phyloP scores from a whole-genome alignment of 106 monocot species.

The Allium fistulosum region DNA sequence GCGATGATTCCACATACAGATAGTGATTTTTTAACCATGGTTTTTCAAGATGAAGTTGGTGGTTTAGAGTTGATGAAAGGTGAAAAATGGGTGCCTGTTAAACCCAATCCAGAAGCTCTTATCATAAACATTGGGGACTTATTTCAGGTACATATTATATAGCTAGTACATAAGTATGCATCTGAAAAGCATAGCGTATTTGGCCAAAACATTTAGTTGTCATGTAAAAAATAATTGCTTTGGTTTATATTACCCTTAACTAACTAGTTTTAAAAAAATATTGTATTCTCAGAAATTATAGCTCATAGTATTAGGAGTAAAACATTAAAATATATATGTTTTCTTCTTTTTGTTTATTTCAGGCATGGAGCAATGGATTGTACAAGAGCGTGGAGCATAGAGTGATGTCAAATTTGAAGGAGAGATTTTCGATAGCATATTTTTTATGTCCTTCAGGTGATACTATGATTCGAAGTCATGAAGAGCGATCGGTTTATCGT shows the following conservation, averaged over 20 bases:
- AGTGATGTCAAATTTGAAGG: slow-evolving; percentile 28
- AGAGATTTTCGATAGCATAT: slow-evolving; percentile 45
- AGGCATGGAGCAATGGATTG: slow-evolving; percentile 48
- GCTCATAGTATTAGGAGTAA: too few species aligned
- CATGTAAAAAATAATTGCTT: too few species aligned
- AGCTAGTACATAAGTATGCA: too few species aligned
- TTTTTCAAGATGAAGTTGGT: slow-evolving; percentile 40
- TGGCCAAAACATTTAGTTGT: too few species aligned
- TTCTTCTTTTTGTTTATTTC: neutral
- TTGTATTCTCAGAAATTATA: too few species aligned
- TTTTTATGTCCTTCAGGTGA: slow-evolving; percentile 45
- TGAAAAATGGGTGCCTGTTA: slow-evolving; percentile 32
- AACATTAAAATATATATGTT: too few species aligned
- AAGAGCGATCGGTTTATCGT: slow-evolving; percentile 16
- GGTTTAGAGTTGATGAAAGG: slow-evolving; percentile 38
- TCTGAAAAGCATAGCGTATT: too few species aligned
- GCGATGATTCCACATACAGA: slow-evolving; percentile 39
- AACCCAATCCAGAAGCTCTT: slow-evolving; percentile 33
- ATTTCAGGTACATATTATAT: slow-evolving; percentile 25
- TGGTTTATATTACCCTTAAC: too few species aligned
- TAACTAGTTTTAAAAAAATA: too few species aligned
- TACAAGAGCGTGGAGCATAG: slow-evolving; percentile 50
- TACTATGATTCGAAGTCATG: slow-evolving; percentile 20
- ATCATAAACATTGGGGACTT: slow-evolving; percentile 51
- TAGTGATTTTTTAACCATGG: slow-evolving; percentile 36